These are phyloP conservation scores for Colletotrichum spaethianum DNA, from an alignment of 2,329 filamentous ascomycete genomes.

Conservation along the genomic window DNA sequence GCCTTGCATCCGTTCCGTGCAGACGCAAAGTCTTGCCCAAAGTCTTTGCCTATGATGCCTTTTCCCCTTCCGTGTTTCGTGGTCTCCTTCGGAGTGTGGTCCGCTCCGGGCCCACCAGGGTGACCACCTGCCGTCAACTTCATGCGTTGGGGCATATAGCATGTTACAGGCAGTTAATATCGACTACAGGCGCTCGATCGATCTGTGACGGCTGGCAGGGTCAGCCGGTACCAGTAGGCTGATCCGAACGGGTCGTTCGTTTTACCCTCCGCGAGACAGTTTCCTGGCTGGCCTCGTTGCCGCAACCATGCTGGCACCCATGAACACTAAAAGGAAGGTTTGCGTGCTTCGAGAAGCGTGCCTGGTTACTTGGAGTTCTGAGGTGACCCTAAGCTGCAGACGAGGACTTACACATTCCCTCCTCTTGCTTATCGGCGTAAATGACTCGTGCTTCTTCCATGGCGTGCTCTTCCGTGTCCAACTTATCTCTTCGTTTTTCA, in stretches of 20 bases:
- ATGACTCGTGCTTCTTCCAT: background rate
- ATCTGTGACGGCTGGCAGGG: background rate
- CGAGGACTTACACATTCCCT: background rate
- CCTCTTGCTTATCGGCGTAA: background rate
- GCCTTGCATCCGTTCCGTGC: background rate
- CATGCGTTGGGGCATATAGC: constrained; percentile 19
- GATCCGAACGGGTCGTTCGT: background rate
- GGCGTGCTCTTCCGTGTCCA: background rate
- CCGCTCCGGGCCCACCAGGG: constrained; percentile 19
- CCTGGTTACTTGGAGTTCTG: background rate
- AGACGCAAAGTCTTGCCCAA: background rate
- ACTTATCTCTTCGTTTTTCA: background rate
- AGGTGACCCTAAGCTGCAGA: background rate
- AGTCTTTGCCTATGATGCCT: constrained; percentile 1
- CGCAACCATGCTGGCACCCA: background rate
- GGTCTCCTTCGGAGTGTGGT: constrained; percentile 22
- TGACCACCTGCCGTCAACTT: constrained; percentile 15
- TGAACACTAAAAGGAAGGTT: background rate
- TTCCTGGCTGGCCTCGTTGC: background rate
- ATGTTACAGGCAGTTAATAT: constrained; percentile 12
- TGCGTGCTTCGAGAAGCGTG: background rate
- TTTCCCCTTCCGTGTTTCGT: background rate
- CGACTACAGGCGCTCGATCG: background rate
- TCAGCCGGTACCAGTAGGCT: background rate
- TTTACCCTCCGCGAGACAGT: background rate